Base-by-base conservation (phyloP, 2,329 filamentous ascomycete genomes). In the Fusarium lyarnte region DNA sequence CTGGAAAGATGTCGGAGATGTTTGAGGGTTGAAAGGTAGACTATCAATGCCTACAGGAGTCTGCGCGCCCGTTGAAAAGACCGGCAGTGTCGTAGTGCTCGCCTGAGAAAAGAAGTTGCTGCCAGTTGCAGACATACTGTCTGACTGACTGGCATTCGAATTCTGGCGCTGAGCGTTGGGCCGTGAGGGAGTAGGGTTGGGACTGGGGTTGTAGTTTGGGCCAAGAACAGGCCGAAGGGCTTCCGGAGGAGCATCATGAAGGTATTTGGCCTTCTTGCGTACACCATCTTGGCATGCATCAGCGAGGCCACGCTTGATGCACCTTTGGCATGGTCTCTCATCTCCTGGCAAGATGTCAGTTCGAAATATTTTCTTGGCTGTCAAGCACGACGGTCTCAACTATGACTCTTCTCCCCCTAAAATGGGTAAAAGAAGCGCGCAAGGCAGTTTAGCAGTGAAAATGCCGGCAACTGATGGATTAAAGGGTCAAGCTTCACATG, bases 251-350 rank as follows among this genome's bases (percentile, higher is more conserved):
- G 95, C 94, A 87, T 98, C 96, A 79, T 98, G 95, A 63, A 99
- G 92, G 82, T 99, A 99, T 82, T 99, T 99, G 58, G 96, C 96
- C 87, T 98, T 99, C 84, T 99, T 99, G 72, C 96, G 92, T 57
- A 98, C 94, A 59, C 96, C 96, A 80, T 99, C 96, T 81, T 97
- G 94, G 79, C 96, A 99, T 69, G 90, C 90, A 80, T 97, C 94
- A 78, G 94, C 93, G 27, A 98, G 89, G 49, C 94, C 94, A 77
- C 96, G 92, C 83, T 98, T 98, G 76, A 98, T 94, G 81, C 96
- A 99, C 78, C 96, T 88, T 79, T 94, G 90, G 81, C 96, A 99
- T 58, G 96, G 96, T 76, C 96, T 89, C 82, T 99, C 95, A 81
- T 99, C 96, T 78, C 95, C 96, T 98, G 59, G 38, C 46, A 72